A percentile compares a stretch with the other conserved stretches of the same genome.
These are phyloP conservation scores for Ajuga chamaepitys DNA, from an alignment of 257 asterid species.

Conservation along the genomic window DNA sequence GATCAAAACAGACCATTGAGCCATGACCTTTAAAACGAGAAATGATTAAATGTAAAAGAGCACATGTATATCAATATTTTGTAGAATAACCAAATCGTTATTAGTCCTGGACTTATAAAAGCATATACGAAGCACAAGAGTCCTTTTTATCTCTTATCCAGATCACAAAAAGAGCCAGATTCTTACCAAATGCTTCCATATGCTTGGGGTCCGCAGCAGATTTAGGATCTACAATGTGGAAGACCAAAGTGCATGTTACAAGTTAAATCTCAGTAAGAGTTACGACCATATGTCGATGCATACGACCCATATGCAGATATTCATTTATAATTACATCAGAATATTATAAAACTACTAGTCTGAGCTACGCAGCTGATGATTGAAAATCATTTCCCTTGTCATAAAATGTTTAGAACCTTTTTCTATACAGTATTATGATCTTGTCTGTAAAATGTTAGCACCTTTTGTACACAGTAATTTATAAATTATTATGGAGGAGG, in stretches of 20 bases:
- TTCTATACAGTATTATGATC: too few species aligned
- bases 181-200: constrained; percentile 72
- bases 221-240: constrained; percentile 63
- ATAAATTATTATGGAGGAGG: background rate
- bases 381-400: background rate
- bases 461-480: background rate
- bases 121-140: background rate
- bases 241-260: constrained; percentile 10
- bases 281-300: too few species aligned
- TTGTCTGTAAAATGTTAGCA: too few species aligned
- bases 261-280: constrained; percentile 3
- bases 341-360: too few species aligned
- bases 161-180: constrained; percentile 18
- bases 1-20: constrained; percentile 1
- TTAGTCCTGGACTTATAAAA: background rate
- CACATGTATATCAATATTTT: background rate
- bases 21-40: too few species aligned
- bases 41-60: background rate
- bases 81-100: background rate
- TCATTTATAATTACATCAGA: too few species aligned
- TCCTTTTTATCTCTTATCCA: background rate
- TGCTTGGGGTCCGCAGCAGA: constrained; percentile 70
- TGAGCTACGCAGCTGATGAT: too few species aligned
- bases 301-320: too few species aligned
- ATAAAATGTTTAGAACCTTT: too few species aligned